phyloP scores from a whole-genome alignment of 257 asterid species.

The Cinchona pubescens region DNA sequence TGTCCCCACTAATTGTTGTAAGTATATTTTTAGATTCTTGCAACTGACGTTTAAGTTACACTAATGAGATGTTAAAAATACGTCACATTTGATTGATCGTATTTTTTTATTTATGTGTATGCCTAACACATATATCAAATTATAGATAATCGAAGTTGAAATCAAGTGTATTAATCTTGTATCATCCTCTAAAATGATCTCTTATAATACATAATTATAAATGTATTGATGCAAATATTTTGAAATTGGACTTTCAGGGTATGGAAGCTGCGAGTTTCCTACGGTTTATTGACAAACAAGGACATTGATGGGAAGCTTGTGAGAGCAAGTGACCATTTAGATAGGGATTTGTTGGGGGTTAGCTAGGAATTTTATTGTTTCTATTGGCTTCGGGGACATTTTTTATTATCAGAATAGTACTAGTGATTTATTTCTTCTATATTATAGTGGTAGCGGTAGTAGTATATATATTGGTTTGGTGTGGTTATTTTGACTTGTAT shows the following conservation, averaged over 20 bases:
- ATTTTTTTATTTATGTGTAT: no score
- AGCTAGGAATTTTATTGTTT: not conserved
- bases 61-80: no score
- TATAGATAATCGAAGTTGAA: not conserved
- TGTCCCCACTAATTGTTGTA: no score
- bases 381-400: not conserved
- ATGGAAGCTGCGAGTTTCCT: constrained; percentile 19
- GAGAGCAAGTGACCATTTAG: not conserved
- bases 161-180: not conserved
- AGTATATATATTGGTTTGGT: not conserved
- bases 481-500: not conserved
- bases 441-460: not conserved
- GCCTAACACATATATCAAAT: no score
- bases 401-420: not conserved
- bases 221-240: not conserved
- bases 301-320: not conserved
- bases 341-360: not conserved
- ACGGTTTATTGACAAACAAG: constrained; percentile 23
- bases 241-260: not conserved
- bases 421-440: not conserved
- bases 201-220: no score
- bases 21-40: no score
- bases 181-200: not conserved
- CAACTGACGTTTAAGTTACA: no score
- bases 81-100: no score